Base-by-base conservation (phyloP, 164 flowering plant genomes). In the Cinnamomum chago region DNA sequence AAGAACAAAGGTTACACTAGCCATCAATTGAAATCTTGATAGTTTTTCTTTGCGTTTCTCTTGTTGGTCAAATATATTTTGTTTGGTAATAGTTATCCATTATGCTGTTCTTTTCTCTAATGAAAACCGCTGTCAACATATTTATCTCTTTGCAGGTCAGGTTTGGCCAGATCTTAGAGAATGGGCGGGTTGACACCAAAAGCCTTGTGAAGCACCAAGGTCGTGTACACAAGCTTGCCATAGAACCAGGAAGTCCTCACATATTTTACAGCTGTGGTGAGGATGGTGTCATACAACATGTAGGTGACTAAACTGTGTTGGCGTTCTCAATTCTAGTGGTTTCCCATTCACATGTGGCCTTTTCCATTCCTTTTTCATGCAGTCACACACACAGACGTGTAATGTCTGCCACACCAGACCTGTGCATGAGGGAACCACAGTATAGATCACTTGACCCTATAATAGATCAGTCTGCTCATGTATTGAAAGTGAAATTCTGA, bases 241-340 rank as follows among this genome's bases (percentile, higher is more conserved):
- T 91, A 71, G 93, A 91, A 76, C 92, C 96, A 47, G 96, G 93
- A 73, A 91, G 91, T 70, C 91, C 96, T 20, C 82, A 88, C 80
- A 82, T 85, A 73, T 75, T 91, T 67, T 91, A 90, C 75, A 90
- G 89, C 80, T 90, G 92, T 70, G 93, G 91, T 22, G 89, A 86
- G 74, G 96, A 90, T 85, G 96, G 92, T 23, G 78, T 88, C 58
- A 80, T 90, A 72, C 92, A 90, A 62, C 96, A 83, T 76, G 96
- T 91, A 77, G 13, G 85, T 82, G 71, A 51, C 25, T 47, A 20
- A 51, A 64, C 27, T 14, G 22, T 72, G 60, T 55, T 55, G 1
- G 11, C 20, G 15, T 47, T 28, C 22, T 51, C 65, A n/a, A 18
- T 47, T 70, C 17, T 27, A 14, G 70, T 4, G n/a, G 23, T 52